Percentiles rank a stretch among this genome's conserved stretches.
These are phyloP conservation scores for Castanopsis chinensis DNA, from an alignment of 306 rosid genomes.

Conservation along the genomic window DNA sequence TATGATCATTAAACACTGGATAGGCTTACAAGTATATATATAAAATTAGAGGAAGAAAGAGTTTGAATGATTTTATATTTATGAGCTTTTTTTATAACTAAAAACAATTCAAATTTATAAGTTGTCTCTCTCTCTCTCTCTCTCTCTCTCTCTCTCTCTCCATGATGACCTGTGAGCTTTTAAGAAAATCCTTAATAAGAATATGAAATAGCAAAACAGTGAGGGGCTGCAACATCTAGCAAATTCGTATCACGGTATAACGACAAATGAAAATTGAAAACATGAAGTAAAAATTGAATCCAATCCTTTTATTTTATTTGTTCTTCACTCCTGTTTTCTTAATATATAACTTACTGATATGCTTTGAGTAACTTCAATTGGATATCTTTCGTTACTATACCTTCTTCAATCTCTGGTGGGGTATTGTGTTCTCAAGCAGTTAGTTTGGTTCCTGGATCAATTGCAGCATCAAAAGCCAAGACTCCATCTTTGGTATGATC, in stretches of 20 bases:
- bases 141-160: background rate
- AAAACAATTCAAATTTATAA: too few relatives aligned
- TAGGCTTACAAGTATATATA: too few relatives aligned
- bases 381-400: background rate
- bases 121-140: background rate
- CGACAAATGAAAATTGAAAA: too few relatives aligned
- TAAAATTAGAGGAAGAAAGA: too few relatives aligned
- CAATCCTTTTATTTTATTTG: too few relatives aligned
- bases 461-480: constrained; percentile 16
- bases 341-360: background rate
- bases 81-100: too few relatives aligned
- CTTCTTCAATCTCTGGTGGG: background rate
- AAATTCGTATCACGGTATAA: background rate
- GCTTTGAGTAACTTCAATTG: background rate
- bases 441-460: constrained; percentile 5
- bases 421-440: constrained; percentile 15
- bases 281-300: too few relatives aligned
- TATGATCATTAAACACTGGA: too few relatives aligned
- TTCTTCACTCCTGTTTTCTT: background rate
- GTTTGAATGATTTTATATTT: too few relatives aligned
- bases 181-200: background rate
- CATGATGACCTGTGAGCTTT: background rate
- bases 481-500: constrained; percentile 30
- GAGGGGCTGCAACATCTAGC: background rate
- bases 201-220: background rate